Percentiles rank a stretch among this genome's conserved stretches.
These are phyloP conservation scores for Saccharomyces eubayanus DNA, from an alignment of 805 yeast species.

Conservation along the genomic window DNA sequence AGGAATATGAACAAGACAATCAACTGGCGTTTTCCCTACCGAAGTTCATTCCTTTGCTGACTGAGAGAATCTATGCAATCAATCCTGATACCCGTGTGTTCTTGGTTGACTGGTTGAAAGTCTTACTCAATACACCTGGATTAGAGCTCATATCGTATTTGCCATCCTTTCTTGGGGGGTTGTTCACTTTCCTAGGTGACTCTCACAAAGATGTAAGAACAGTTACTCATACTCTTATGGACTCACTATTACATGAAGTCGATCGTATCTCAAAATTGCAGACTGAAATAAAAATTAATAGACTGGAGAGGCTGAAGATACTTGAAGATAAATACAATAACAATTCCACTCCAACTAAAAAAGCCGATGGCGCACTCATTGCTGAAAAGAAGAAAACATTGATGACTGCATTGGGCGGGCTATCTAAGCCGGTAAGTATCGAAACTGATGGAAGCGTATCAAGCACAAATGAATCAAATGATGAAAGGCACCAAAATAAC, in stretches of 20 bases:
- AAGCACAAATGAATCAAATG: conserved; percentile 5
- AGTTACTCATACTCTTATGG: conserved; percentile 72
- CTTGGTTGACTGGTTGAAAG: conserved; percentile 84
- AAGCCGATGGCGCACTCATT: conserved; percentile 24
- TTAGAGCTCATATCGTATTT: conserved; percentile 77
- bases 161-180: conserved; percentile 78
- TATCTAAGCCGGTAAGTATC: conserved; percentile 6
- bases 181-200: conserved; percentile 71
- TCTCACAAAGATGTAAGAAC: conserved; percentile 80
- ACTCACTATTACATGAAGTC: conserved; percentile 70
- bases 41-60: conserved; percentile 81
- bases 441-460: conserved; percentile 20
- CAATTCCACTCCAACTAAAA: conserved; percentile 17
- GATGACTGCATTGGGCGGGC: conserved; percentile 20
- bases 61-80: conserved; percentile 84
- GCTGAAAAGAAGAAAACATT: conserved; percentile 30
- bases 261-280: conserved; percentile 66
- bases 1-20: conserved; percentile 46
- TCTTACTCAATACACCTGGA: conserved; percentile 89
- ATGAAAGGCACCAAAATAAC: conserved; percentile 17
- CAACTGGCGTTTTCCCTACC: conserved; percentile 65
- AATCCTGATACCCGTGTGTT: conserved; percentile 91
- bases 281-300: conserved; percentile 36
- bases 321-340: conserved; percentile 15
- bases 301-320: conserved; percentile 13